Evolutionary conservation across 1,139 yeast species (phyloP).

Genomic region (Pichia sp.): DNA sequence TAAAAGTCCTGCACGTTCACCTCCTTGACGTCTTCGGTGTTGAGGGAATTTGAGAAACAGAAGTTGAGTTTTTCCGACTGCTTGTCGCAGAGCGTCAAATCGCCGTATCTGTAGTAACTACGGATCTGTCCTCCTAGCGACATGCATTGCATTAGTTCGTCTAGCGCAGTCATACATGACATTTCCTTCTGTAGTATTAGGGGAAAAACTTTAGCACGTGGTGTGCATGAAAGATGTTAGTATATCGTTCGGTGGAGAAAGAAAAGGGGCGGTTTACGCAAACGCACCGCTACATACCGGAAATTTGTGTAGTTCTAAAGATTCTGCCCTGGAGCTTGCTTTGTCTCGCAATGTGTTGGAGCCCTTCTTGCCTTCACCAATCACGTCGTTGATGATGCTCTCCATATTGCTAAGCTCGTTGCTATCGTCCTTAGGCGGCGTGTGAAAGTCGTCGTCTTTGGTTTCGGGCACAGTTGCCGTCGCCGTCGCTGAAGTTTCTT

Average conservation of each 20-base stretch:
- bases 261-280: background rate
- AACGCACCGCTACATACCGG: conserved; percentile 27
- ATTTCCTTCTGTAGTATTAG: conserved; percentile 38
- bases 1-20: conserved; percentile 65
- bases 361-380: conserved; percentile 8
- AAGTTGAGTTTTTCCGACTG: conserved; percentile 77
- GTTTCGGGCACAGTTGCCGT: conserved; percentile 1
- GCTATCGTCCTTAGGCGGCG: conserved; percentile 6
- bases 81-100: conserved; percentile 62
- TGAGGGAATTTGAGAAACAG: conserved; percentile 59
- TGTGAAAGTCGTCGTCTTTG: conserved; percentile 2
- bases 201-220: background rate
- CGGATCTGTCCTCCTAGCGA: conserved; percentile 86
- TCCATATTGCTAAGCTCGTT: conserved; percentile 15
- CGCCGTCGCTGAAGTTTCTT: background rate
- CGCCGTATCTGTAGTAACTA: conserved; percentile 78
- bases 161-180: conserved; percentile 78
- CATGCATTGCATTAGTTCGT: conserved; percentile 79
- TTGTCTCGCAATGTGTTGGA: conserved; percentile 23
- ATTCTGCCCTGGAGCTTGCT: conserved; percentile 28
- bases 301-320: conserved; percentile 26
- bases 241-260: background rate
- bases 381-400: conserved; percentile 18
- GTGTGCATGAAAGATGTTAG: conserved; percentile 15
- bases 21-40: conserved; percentile 46